phyloP scores from a whole-genome alignment of 495 filamentous ascomycete species.

The Aspergillus olivimuriae region DNA sequence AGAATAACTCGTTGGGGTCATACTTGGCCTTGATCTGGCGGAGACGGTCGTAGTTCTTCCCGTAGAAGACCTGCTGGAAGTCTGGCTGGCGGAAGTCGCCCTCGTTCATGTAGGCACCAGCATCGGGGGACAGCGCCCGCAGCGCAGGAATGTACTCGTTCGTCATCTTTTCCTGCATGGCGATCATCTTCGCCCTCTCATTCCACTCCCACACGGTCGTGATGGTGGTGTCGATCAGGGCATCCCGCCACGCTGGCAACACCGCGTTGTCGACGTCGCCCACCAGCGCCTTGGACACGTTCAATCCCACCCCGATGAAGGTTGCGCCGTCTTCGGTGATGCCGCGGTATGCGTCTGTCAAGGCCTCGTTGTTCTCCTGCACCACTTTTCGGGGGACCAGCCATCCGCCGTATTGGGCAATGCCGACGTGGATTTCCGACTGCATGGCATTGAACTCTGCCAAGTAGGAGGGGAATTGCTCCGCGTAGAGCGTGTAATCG shows the following conservation, averaged over 20 bases:
- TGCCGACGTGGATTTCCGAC: constrained; percentile 33
- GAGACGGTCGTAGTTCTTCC: constrained; percentile 34
- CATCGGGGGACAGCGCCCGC: constrained; percentile 27
- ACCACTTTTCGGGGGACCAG: constrained; percentile 48
- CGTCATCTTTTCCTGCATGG: constrained; percentile 31
- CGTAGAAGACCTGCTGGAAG: constrained; percentile 48
- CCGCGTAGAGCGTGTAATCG: constrained; percentile 17
- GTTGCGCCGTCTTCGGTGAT: constrained; percentile 37
- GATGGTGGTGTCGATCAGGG: constrained; percentile 38
- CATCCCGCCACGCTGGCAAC: constrained; percentile 52
- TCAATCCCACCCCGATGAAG: constrained; percentile 40
- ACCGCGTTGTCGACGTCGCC: constrained; percentile 50
- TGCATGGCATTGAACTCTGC: constrained; percentile 38
- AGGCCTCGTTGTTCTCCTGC: constrained; percentile 39
- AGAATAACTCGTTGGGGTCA: constrained; percentile 54
- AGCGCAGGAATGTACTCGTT: constrained; percentile 37
- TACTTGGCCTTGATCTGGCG: constrained; percentile 38
- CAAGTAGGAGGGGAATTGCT: constrained; percentile 37
- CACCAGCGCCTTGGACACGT: constrained; percentile 30
- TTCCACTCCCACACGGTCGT: constrained; percentile 37
- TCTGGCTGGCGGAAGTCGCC: constrained; percentile 43
- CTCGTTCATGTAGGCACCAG: constrained; percentile 39
- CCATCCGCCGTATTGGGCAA: constrained; percentile 50
- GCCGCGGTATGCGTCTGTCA: constrained; percentile 31
- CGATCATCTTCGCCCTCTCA: constrained; percentile 28